Percentiles rank a stretch among this genome's conserved stretches.
Conservation (phyloP, 2,329 filamentous ascomycete genomes). For the Calonectria naviculata region DNA sequence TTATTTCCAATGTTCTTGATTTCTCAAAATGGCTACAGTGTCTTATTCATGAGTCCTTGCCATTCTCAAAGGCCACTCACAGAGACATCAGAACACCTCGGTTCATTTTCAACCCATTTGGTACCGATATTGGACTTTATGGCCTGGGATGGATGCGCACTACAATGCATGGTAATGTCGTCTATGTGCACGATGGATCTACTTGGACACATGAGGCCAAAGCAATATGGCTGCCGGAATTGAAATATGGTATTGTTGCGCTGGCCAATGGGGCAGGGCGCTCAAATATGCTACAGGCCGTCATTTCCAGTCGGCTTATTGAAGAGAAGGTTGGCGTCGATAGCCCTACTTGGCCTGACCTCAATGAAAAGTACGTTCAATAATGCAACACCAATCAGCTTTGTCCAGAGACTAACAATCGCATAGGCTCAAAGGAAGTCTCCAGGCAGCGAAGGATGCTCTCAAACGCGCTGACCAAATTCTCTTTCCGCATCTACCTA, state of each 20-base stretch:
- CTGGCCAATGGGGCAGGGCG: conserved; percentile 47
- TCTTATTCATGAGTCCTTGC: conserved; percentile 48
- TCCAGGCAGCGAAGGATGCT: background rate
- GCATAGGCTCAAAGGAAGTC: background rate
- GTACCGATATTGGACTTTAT: conserved; percentile 39
- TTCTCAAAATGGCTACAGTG: conserved; percentile 63
- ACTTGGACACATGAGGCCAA: conserved; percentile 39
- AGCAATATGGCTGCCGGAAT: conserved; percentile 46
- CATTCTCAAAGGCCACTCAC: conserved; percentile 38
- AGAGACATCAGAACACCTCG: conserved; percentile 43
- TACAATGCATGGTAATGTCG: conserved; percentile 36
- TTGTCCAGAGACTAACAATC: background rate
- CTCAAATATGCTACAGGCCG: background rate
- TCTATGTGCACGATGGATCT: conserved; percentile 44
- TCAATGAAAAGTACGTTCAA: background rate
- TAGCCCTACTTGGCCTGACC: background rate
- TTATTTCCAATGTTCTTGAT: conserved; percentile 60
- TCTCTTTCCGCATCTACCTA: background rate
- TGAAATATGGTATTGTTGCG: conserved; percentile 42
- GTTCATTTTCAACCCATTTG: conserved; percentile 41
- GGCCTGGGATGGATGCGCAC: conserved; percentile 43
- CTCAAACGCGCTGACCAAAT: background rate
- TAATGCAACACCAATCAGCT: background rate
- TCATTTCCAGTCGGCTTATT: background rate
- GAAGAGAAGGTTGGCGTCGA: background rate